phyloP scores from a whole-genome alignment of 495 filamentous ascomycete genomes.

The Gamarada debralockiae region DNA sequence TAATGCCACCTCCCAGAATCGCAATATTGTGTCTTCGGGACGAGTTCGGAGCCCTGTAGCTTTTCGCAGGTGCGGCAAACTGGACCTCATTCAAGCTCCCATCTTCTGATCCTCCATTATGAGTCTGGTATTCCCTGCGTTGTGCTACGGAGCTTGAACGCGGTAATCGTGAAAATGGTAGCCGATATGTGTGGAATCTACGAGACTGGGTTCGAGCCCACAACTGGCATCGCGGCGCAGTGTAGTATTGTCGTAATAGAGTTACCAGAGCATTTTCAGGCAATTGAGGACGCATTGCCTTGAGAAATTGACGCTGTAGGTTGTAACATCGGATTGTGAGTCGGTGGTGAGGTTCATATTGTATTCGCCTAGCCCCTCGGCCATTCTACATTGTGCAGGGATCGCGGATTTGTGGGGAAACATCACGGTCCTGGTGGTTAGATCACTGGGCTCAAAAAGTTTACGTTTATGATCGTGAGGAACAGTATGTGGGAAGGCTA shows the following conservation, averaged over 20 bases:
- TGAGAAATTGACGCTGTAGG: neutral
- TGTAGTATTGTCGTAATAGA: constrained; percentile 25
- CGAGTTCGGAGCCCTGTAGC: neutral
- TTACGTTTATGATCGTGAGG: neutral
- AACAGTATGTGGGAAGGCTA: constrained; percentile 1
- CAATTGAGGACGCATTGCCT: constrained; percentile 16
- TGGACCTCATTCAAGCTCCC: too few species aligned
- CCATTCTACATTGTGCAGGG: neutral
- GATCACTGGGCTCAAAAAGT: neutral
- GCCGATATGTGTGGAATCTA: neutral
- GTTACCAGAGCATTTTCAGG: constrained; percentile 17
- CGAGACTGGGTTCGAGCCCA: neutral
- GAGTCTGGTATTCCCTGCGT: neutral
- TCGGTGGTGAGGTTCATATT: neutral
- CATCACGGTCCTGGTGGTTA: neutral
- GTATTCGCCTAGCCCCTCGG: constrained; percentile 7
- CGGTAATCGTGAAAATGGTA: neutral
- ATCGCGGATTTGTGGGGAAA: neutral
- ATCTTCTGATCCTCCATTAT: neutral
- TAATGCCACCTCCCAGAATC: constrained; percentile 85
- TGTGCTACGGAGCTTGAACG: neutral
- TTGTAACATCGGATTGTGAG: neutral
- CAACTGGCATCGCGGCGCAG: constrained; percentile 15
- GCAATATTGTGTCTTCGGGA: constrained; percentile 44
- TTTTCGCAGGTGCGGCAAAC: neutral